phyloP scores from a whole-genome alignment of 2,329 filamentous ascomycete genomes.

The Proliferodiscus dingleyae region DNA sequence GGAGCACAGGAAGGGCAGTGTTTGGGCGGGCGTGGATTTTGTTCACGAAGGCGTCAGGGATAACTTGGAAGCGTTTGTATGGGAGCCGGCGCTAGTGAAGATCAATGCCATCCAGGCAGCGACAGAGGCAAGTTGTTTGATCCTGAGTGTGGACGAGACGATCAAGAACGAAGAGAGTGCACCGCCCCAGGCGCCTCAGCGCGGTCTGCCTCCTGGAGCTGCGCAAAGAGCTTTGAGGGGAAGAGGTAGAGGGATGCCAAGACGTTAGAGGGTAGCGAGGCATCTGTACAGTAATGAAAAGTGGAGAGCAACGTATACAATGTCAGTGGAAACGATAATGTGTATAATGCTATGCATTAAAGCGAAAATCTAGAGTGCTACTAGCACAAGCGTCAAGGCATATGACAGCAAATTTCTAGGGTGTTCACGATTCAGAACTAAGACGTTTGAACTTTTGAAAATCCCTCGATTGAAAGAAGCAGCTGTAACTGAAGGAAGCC shows the following conservation, averaged over 20 bases:
- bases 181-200: constrained; percentile 72
- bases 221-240: constrained; percentile 84
- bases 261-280: constrained; percentile 36
- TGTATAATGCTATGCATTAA: constrained; percentile 8
- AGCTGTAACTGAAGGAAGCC: too few relatives aligned
- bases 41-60: constrained; percentile 84
- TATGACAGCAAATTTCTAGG: background rate
- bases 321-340: constrained; percentile 4
- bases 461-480: background rate
- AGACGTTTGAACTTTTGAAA: background rate
- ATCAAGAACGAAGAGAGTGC: constrained; percentile 96
- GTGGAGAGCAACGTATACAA: background rate
- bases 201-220: constrained; percentile 71
- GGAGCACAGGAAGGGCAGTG: constrained; percentile 88
- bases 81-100: constrained; percentile 96
- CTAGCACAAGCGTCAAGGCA: background rate
- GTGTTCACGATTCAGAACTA: background rate
- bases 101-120: constrained; percentile 95
- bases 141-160: constrained; percentile 94
- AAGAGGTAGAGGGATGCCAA: constrained; percentile 83
- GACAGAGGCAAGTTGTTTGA: constrained; percentile 91
- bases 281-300: constrained; percentile 1
- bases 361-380: background rate
- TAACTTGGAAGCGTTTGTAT: constrained; percentile 94
- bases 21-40: constrained; percentile 96